Percentiles rank a stretch among this genome's conserved stretches.
Evolutionary conservation across 208 protist genomes (phyloP).

Genomic region (Crithidia mellificae): DNA sequence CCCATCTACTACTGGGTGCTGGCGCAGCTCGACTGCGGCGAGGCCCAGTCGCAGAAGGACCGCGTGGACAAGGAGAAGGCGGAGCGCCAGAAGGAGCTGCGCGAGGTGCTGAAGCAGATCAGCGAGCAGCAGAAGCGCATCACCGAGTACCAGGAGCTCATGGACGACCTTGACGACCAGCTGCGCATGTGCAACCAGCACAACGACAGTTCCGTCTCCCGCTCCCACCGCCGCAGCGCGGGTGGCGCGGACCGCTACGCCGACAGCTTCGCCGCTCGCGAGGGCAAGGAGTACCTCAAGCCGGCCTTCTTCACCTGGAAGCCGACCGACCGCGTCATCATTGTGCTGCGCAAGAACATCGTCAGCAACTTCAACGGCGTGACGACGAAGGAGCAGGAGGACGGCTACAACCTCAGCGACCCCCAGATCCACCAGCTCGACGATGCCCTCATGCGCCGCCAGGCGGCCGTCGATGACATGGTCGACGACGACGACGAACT

Average conservation of each 20-base stretch:
- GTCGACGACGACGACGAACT: conserved; percentile 36
- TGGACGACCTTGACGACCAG: conserved; percentile 80
- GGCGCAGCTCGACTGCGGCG: conserved; percentile 77
- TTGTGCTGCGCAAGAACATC: conserved; percentile 72
- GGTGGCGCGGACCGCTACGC: conserved; percentile 48
- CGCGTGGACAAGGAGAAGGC: conserved; percentile 56
- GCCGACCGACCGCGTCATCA: conserved; percentile 71
- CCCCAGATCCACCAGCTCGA: conserved; percentile 62
- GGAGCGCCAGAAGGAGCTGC: conserved; percentile 60
- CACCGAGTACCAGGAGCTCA: conserved; percentile 68
- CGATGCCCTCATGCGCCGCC: conserved; percentile 45
- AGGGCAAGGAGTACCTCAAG: conserved; percentile 77
- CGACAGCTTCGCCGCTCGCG: conserved; percentile 67
- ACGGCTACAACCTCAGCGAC: conserved; percentile 65
- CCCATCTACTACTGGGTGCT: conserved; percentile 92
- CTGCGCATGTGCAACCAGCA: conserved; percentile 57
- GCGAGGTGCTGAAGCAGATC: conserved; percentile 74
- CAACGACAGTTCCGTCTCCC: conserved; percentile 26
- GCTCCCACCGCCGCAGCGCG: conserved; percentile 19
- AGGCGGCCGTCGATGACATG: conserved; percentile 32
- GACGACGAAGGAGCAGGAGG: conserved; percentile 33
- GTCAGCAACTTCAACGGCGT: conserved; percentile 62
- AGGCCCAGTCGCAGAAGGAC: conserved; percentile 66
- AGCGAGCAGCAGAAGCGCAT: conserved; percentile 72
- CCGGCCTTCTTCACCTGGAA: conserved; percentile 76